phyloP scores from a whole-genome alignment of 371 early-diverging fungal genomes.

The Rhizopus stolonifer region DNA sequence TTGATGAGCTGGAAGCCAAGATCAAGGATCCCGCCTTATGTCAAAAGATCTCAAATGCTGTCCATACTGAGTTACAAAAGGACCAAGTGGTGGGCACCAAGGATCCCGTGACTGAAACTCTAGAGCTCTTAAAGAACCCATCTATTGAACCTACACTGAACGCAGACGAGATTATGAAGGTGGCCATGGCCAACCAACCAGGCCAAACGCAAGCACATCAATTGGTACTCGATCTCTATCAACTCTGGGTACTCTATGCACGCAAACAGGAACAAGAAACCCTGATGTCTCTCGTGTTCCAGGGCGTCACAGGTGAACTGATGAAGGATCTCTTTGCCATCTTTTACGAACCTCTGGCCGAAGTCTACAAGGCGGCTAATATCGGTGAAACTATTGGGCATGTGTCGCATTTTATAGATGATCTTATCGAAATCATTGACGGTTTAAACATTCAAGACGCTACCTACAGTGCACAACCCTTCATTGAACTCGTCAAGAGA shows the following conservation, averaged over 20 bases:
- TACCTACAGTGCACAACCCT: slow-evolving; percentile 38
- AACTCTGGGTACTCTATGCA: slow-evolving; percentile 50
- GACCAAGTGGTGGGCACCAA: neutral
- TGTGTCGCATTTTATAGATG: slow-evolving; percentile 56
- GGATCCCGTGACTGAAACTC: slow-evolving; percentile 23
- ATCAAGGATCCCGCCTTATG: slow-evolving; percentile 54
- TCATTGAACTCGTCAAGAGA: slow-evolving; percentile 49
- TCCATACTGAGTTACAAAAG: slow-evolving; percentile 32
- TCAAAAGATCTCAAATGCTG: slow-evolving; percentile 56
- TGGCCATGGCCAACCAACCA: slow-evolving; percentile 30
- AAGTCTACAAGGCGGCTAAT: slow-evolving; percentile 68
- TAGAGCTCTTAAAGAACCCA: slow-evolving; percentile 44
- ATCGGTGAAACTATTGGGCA: slow-evolving; percentile 63
- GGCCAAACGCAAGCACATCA: slow-evolving; percentile 23
- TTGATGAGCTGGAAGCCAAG: slow-evolving; percentile 41
- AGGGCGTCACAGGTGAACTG: slow-evolving; percentile 65
- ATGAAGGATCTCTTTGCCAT: slow-evolving; percentile 63
- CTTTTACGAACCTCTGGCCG: slow-evolving; percentile 65
- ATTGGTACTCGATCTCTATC: slow-evolving; percentile 43
- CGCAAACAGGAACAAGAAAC: slow-evolving; percentile 58
- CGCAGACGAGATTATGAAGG: slow-evolving; percentile 39
- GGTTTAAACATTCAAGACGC: slow-evolving; percentile 27
- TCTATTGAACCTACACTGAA: slow-evolving; percentile 45
- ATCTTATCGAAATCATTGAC: slow-evolving; percentile 58
- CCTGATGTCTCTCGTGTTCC: slow-evolving; percentile 56